Evolutionary conservation across 345 rosid genomes (phyloP).

Genomic region (Lenwebbia sp.): DNA sequence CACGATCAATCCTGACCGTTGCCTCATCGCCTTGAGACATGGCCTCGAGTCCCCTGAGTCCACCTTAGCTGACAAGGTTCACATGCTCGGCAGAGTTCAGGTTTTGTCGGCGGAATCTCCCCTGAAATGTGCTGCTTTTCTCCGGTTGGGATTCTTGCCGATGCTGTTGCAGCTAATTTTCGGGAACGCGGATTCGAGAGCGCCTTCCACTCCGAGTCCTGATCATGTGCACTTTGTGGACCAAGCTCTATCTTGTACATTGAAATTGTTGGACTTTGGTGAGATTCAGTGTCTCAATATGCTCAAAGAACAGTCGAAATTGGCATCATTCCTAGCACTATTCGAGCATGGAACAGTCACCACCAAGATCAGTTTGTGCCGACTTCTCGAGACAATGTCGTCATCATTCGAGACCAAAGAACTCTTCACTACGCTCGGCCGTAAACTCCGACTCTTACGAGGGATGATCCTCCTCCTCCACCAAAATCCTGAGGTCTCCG

Average conservation of each 20-base stretch:
- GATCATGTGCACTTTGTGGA: conserved; percentile 19
- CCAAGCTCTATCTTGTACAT: conserved; percentile 19
- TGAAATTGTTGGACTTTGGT: conserved; percentile 17
- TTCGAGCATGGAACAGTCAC: conserved; percentile 19
- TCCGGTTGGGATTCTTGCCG: conserved; percentile 39
- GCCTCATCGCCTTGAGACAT: conserved; percentile 13
- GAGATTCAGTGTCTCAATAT: conserved; percentile 17
- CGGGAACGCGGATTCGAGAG: conserved; percentile 5
- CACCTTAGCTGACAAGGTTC: conserved; percentile 15
- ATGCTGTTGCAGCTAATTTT: conserved; percentile 24
- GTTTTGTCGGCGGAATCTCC: conserved; percentile 15
- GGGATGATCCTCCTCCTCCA: conserved; percentile 13
- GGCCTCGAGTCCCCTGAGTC: conserved; percentile 22
- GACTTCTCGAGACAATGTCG: conserved; percentile 28
- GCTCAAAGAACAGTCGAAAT: conserved; percentile 25
- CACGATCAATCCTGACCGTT: neutral
- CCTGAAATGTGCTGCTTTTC: conserved; percentile 6
- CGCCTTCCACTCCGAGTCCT: neutral
- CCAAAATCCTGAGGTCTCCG: conserved; percentile 9
- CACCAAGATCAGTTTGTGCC: conserved; percentile 27
- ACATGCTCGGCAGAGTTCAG: conserved; percentile 10
- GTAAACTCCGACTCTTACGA: conserved; percentile 2
- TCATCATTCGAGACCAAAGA: conserved; percentile 26
- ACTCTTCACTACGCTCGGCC: conserved; percentile 19
- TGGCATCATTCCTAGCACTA: conserved; percentile 18